Conservation (phyloP, 768 basidiomycete species). For the Termitomyces eurrhizus region DNA sequence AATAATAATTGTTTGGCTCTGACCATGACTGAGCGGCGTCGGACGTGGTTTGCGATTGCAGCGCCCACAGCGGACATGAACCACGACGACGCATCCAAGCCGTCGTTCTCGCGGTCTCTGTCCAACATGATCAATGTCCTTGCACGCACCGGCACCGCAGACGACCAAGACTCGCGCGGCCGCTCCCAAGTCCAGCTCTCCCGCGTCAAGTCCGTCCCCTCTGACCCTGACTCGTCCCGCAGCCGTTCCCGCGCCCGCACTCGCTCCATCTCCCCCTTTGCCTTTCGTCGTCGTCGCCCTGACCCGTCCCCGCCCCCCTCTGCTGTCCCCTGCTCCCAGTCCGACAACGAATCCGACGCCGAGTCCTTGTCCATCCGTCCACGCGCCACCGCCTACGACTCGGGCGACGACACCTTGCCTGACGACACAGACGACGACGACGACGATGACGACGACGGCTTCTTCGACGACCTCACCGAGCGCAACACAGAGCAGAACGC, state of each 20-base stretch:
- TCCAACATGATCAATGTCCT: slow-evolving; percentile 71
- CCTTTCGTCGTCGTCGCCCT: slow-evolving; percentile 61
- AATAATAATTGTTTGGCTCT: neutral
- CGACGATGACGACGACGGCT: slow-evolving; percentile 25
- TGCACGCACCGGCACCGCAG: slow-evolving; percentile 38
- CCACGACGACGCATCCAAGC: slow-evolving; percentile 21
- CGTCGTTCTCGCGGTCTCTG: slow-evolving; percentile 59
- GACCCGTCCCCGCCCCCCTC: slow-evolving; percentile 55
- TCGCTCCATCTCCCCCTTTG: slow-evolving; percentile 80
- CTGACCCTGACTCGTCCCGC: slow-evolving; percentile 33
- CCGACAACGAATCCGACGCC: slow-evolving; percentile 59
- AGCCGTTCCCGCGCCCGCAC: slow-evolving; percentile 46
- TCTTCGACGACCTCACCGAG: slow-evolving; percentile 78
- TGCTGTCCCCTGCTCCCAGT: slow-evolving; percentile 54
- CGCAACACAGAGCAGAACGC: slow-evolving; percentile 87
- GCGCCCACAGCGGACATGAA: too few relatives aligned
- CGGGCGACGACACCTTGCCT: slow-evolving; percentile 57
- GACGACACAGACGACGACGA: slow-evolving; percentile 53
- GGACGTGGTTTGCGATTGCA: slow-evolving; percentile 24
- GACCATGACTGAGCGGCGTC: slow-evolving; percentile 26
- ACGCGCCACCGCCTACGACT: slow-evolving; percentile 55
- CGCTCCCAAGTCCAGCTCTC: slow-evolving; percentile 45
- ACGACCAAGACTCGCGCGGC: slow-evolving; percentile 42
- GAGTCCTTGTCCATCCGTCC: slow-evolving; percentile 50
- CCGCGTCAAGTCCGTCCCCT: slow-evolving; percentile 17